Percentiles rank a stretch among this genome's conserved stretches.
These are phyloP conservation scores for Apiotrichum veenhuisii DNA, from an alignment of 1,284 basidiomycete species.

Conservation along the genomic window DNA sequence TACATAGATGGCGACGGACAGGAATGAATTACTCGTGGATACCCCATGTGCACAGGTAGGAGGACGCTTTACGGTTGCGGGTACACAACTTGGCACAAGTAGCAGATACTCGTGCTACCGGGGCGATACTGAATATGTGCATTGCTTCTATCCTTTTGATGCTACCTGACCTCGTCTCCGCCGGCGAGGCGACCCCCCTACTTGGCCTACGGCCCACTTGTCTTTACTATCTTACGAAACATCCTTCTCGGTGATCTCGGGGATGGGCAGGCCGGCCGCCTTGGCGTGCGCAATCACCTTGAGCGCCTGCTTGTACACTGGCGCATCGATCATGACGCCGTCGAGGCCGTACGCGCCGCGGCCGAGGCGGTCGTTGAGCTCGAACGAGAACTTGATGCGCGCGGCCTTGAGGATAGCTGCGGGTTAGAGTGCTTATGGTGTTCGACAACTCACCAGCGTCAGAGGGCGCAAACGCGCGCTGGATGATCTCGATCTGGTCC, in stretches of 20 bases:
- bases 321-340: slow-evolving; percentile 84
- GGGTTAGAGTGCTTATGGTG: neutral
- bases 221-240: slow-evolving; percentile 8
- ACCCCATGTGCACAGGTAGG: no score
- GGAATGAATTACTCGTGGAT: no score
- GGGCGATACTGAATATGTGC: no score
- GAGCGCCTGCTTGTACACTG: slow-evolving; percentile 75
- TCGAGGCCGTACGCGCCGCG: slow-evolving; percentile 65
- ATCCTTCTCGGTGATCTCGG: slow-evolving; percentile 41
- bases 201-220: no score
- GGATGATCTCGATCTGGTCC: slow-evolving; percentile 72
- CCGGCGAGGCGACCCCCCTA: no score
- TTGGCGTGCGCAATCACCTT: slow-evolving; percentile 62
- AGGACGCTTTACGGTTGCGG: no score
- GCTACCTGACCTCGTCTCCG: no score
- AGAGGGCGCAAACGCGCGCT: slow-evolving; percentile 73
- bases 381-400: slow-evolving; percentile 56
- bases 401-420: slow-evolving; percentile 77
- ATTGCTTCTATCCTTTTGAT: no score
- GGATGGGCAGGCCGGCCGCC: slow-evolving; percentile 63
- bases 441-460: slow-evolving; percentile 55
- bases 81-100: no score
- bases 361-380: slow-evolving; percentile 38
- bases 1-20: no score
- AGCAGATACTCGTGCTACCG: no score